Evolutionary conservation across 2,329 filamentous ascomycete genomes (phyloP), one percentile per base, ranked within the genome.

Genomic region (Zalaria sp.): DNA sequence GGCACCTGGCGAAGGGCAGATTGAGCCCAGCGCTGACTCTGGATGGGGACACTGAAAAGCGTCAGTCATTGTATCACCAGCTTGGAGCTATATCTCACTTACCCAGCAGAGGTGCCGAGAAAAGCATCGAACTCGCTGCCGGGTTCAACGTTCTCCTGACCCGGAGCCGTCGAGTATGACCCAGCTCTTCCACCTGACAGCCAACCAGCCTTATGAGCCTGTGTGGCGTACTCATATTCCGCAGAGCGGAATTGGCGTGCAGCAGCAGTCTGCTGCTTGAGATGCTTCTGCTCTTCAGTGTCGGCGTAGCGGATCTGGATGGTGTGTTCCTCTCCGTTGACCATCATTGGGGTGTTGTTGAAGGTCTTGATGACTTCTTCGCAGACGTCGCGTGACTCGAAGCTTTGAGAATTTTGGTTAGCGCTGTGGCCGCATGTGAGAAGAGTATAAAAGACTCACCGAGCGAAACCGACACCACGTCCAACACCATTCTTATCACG

Each of bases 241-340:
- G 91, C 91, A 44, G 89, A 91, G 45, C 91, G 85, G 66, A 94
- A 96, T 57, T 93, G 86, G 46, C 91, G 87, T 44, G 88, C 85
- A 59, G 94, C 87, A 28, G 91, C 87, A 35, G 89, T 96, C 58
- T 95, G 83, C 49, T 91, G 83, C 73, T 98, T 98, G 52, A 98
- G 73, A 58, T 91, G 79, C 69, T 98, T 98, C 64, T 98, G 91
- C 47, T 89, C 83, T 42, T 91, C 85, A 32, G 91, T 98, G 57
- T 98, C 91, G 48, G 93, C 89, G 60, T 93, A 98, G 50, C 91
- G 88, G 52, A 98, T 87, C 64, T 95, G 88, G 48, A 88, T 79
- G 49, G 91, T 76, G 27, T 81, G 78, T 54, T 93, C 85, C 34
- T 83, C 83, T 50, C 84, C 73, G 27, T 75, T 67, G 51, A 79